Evolutionary conservation across 306 rosid species (phyloP).

Genomic region (Geum urbanum): DNA sequence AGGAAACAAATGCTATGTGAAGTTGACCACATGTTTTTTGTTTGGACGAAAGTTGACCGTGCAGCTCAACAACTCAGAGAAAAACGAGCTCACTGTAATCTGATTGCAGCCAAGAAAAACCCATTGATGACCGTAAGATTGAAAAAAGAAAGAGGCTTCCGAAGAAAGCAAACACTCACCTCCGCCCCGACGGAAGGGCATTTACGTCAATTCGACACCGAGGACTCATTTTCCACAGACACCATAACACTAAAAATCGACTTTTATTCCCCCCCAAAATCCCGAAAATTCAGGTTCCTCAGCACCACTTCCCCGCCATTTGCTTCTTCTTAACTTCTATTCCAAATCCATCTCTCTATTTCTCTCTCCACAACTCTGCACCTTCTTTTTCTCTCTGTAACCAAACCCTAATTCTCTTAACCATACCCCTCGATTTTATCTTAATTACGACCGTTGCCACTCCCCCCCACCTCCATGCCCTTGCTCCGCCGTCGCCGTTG

Average conservation of each 20-base stretch:
- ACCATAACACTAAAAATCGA: constrained; percentile 16
- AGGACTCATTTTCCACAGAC: constrained; percentile 6
- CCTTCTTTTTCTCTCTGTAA: constrained; percentile 7
- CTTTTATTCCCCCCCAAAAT: constrained; percentile 17
- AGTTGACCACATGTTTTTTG: no score
- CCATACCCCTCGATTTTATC: constrained; percentile 33
- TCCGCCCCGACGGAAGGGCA: constrained; percentile 18
- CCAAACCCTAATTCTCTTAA: constrained; percentile 42
- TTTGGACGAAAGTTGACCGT: no score
- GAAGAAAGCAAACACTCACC: not conserved
- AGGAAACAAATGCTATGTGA: no score
- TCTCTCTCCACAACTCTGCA: constrained; percentile 42
- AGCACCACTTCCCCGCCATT: constrained; percentile 85
- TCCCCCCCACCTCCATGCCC: constrained; percentile 47
- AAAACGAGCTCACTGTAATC: not conserved
- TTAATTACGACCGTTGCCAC: constrained; percentile 29
- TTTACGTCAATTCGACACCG: constrained; percentile 1
- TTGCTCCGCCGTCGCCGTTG: constrained; percentile 35
- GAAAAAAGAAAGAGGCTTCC: not conserved
- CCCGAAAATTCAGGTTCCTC: constrained; percentile 35
- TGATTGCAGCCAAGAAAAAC: not conserved
- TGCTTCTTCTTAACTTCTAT: constrained; percentile 36
- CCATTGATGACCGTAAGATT: not conserved
- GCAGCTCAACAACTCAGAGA: no score
- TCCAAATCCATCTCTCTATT: constrained; percentile 43